Evolutionary conservation across 257 asterid genomes (phyloP), one percentile per base, ranked within the genome.

Genomic region (Agastache rugosa): DNA sequence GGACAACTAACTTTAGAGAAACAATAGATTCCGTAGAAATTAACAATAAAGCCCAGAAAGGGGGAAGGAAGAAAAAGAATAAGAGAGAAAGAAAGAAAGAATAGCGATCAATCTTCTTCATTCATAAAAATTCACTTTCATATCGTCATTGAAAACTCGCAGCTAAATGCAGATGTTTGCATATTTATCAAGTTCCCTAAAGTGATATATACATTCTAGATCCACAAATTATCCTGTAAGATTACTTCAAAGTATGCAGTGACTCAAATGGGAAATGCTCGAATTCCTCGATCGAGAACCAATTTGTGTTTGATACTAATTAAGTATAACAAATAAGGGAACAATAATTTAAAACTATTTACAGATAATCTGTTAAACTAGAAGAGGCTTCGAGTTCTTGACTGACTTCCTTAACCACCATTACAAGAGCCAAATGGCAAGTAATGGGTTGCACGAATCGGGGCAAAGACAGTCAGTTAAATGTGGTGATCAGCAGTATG

Each of bases 21-120:
- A 27, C 37, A 11, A 2, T 3, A 34, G 15, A 3, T 65, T 14
- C 56, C 6, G n/a, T 23, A 65, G 27, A 17, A 55, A 44, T 12
- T 25, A 5, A 55, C 67, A 39, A 63, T 5, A 20, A 3, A 51
- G 48, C 71, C 44, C 34, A 47, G 29, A 25, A 39, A 61, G 42
- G 42, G 19, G 44, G 63, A 16, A 11, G 39, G 45, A 17, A 60
- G 27, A 29, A 20, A 35, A 0, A 45, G 6, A 50, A 3, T 5
- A 17, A 11, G 42, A 37, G 42, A 4, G 11, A 35, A 35, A 39
- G n/a, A 73, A 53, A 51, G 5, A 35, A 27, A 75, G 22, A 35
- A 22, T 23, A 47, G 37, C 63, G 27, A 62, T 63, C 41, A 67
- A 51, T 45, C 61, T 53, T 62, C 73, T 45, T 60, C 68, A 41